phyloP scores from a whole-genome alignment of 2,329 filamentous ascomycete genomes.

The Ophiostoma himal-ulmi region DNA sequence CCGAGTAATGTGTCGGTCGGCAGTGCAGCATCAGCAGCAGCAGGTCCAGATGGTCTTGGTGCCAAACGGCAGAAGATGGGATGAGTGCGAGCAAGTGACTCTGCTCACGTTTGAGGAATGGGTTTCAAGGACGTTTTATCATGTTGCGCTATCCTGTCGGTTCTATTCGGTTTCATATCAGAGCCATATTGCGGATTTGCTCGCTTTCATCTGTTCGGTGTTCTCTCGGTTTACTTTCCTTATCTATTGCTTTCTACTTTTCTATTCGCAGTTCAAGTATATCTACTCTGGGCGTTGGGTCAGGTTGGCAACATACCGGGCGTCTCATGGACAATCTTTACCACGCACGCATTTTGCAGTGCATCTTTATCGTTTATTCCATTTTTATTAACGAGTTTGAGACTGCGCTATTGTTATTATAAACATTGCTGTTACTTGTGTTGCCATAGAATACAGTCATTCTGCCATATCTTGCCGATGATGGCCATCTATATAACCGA shows the following conservation, averaged over 20 bases:
- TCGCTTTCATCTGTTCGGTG: background rate
- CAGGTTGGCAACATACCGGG: background rate
- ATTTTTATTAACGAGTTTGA: background rate
- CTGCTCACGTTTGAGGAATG: background rate
- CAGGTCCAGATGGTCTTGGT: constrained; percentile 36
- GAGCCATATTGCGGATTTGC: background rate
- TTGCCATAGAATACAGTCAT: background rate
- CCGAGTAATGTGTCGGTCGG: constrained; percentile 38
- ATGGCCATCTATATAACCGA: too few relatives aligned
- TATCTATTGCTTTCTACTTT: background rate
- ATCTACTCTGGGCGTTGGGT: background rate
- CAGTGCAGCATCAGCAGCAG: constrained; percentile 22
- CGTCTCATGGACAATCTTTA: background rate
- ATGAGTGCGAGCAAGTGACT: background rate
- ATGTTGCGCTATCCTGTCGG: background rate
- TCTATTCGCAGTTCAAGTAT: background rate
- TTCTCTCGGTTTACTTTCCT: background rate
- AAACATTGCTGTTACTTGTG: background rate
- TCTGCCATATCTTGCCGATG: background rate
- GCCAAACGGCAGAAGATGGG: constrained; percentile 47
- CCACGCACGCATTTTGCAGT: background rate
- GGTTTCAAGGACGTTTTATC: background rate
- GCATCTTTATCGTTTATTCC: background rate
- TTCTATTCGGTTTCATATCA: background rate
- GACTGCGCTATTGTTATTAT: background rate